phyloP scores from a whole-genome alignment of 192 early-diverging fungal species.

The Coemansia umbellata region DNA sequence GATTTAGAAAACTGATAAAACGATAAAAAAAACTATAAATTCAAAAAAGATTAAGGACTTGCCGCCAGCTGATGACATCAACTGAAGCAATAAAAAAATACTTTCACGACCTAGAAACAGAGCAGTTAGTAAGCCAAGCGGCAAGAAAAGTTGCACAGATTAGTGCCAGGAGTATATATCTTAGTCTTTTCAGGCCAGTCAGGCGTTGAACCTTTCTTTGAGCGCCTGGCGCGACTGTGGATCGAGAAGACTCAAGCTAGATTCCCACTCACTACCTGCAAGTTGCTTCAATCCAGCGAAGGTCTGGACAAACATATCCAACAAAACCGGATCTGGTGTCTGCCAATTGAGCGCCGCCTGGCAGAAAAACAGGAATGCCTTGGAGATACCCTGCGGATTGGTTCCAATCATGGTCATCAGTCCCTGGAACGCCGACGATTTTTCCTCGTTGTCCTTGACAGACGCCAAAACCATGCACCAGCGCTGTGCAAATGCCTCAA shows the following conservation, averaged over 20 bases:
- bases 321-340: constrained; percentile 48
- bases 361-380: constrained; percentile 72
- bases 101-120: too few relatives aligned
- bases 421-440: constrained; percentile 93
- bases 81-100: too few relatives aligned
- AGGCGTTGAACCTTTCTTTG: constrained; percentile 42
- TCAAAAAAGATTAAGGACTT: too few relatives aligned
- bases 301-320: constrained; percentile 52
- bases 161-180: too few relatives aligned
- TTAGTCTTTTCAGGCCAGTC: too few relatives aligned
- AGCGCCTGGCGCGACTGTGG: constrained; percentile 41
- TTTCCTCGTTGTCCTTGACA: constrained; percentile 94
- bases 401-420: constrained; percentile 87
- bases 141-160: too few relatives aligned
- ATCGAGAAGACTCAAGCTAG: constrained; percentile 41
- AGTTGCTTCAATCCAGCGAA: constrained; percentile 51
- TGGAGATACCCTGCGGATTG: constrained; percentile 81
- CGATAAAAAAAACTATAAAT: constrained; percentile 13
- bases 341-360: constrained; percentile 78
- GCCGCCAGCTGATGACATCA: too few relatives aligned
- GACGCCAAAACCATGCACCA: constrained; percentile 79
- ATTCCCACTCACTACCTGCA: constrained; percentile 44
- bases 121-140: too few relatives aligned
- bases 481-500: constrained; percentile 75
- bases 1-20: constrained; percentile 4